These are phyloP conservation scores for Rubia yunnanensis DNA, from an alignment of 257 asterid species.

Conservation along the genomic window DNA sequence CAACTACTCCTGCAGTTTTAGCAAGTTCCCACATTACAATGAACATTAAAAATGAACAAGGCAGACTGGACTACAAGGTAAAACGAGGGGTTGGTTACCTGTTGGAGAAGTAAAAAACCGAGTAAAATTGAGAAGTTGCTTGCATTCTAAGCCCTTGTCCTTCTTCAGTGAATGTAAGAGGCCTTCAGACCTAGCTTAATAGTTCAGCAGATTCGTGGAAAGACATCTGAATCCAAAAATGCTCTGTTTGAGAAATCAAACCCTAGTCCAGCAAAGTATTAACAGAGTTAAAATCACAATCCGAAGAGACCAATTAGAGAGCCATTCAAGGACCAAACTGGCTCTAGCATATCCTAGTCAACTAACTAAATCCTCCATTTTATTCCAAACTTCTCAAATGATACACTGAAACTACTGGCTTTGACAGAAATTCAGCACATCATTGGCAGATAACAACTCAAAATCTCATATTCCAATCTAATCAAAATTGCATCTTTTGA, in stretches of 20 bases:
- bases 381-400: not conserved
- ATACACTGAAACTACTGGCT: not conserved
- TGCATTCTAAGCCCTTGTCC: slow-evolving; percentile 29
- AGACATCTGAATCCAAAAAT: not conserved
- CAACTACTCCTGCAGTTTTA: slow-evolving; percentile 36
- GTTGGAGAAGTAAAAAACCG: slow-evolving; percentile 29
- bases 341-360: not conserved
- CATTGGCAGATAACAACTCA: not conserved
- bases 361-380: not conserved
- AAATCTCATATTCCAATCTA: not conserved
- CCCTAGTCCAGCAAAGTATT: not conserved
- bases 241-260: not conserved
- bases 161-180: not conserved
- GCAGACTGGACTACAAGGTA: not conserved
- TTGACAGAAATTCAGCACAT: not conserved
- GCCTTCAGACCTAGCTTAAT: not conserved
- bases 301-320: not conserved
- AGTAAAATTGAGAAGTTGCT: slow-evolving; percentile 42
- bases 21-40: slow-evolving; percentile 1
- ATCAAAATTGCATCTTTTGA: not conserved
- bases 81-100: slow-evolving; percentile 29
- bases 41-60: not conserved
- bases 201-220: not conserved
- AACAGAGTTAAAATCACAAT: too few relatives aligned
- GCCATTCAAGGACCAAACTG: not conserved